Evolutionary conservation across 257 asterid species (phyloP), one percentile per base, ranked within the genome.

Genomic region (Gentiana dahurica): DNA sequence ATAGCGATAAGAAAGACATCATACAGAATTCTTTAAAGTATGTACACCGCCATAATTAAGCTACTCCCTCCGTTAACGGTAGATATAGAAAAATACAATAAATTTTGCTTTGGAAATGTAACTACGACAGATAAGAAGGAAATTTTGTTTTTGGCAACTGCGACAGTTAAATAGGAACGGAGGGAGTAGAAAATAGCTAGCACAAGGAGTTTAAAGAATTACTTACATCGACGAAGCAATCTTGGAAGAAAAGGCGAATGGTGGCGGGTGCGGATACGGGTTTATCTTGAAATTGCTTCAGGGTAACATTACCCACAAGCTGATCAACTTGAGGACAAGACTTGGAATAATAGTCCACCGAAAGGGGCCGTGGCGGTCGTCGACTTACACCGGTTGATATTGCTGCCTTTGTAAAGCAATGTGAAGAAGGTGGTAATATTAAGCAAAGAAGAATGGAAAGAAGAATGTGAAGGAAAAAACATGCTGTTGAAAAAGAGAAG

Each of bases 221-320:
- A 78, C 83, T 59, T 74, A 77, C 84, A 59, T 81, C 83, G 38
- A 91, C 96, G 49, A 91, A 87, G 71, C 98, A 91, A 65, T 91
- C 98, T 54, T 91, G 97, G 81, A 91, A 91, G 82, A 91, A 87
- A 66, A 91, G 98, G 50, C 98, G 95, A 55, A 91, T 83, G 68
- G 97, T 87, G 62, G 95, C 97, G 10, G 98, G 98, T 7, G 74
- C 96, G 2, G 94, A 81, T 49, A 86, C 71, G 4, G 98, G 96
- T 0, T 79, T 75, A 4, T 79, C 89, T 51, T 71, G 79, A 72
- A 85, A 87, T 77, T 70, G 94, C 54, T 70, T 80, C 1, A 88
- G 77, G 35, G 98, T 87, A 38, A 91, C 71, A 5, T 93, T 79
- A 1, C 74, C 86, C 36, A 91, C 79, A 4, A 87, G 79, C 68